A percentile compares a stretch with the other conserved stretches of the same genome.
Conservation (phyloP, 495 filamentous ascomycete genomes). For the Aspergillus olivimuriae region DNA sequence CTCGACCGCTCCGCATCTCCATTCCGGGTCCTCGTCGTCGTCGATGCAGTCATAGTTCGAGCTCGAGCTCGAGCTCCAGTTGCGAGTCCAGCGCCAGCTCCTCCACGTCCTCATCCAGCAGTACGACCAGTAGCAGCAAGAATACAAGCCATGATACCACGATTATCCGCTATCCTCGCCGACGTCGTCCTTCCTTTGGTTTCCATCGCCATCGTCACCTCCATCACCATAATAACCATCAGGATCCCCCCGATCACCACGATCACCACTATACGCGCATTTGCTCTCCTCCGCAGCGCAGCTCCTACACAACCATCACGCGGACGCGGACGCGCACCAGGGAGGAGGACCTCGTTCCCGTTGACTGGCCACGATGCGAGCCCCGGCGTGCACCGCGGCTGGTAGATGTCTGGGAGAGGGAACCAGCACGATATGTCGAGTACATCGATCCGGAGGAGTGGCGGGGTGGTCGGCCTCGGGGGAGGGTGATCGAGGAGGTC, state of each 20-base stretch:
- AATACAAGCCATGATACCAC: no score
- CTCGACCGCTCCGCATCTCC: slow-evolving; percentile 5
- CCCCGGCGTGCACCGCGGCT: no score
- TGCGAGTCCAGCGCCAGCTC: no score
- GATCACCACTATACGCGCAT: slow-evolving; percentile 1
- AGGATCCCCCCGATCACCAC: not conserved
- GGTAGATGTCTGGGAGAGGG: slow-evolving; percentile 3
- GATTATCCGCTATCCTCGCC: no score
- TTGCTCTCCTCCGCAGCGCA: slow-evolving; percentile 5
- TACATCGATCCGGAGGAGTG: slow-evolving; percentile 7
- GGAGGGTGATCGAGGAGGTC: slow-evolving; percentile 5
- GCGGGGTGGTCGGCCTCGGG: slow-evolving; percentile 1
- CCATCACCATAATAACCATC: not conserved
- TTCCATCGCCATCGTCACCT: slow-evolving; percentile 1
- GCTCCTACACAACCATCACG: slow-evolving; percentile 12
- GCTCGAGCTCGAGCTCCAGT: no score
- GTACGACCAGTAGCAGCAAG: not conserved
- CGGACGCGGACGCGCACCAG: slow-evolving; percentile 8
- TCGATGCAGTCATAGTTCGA: no score
- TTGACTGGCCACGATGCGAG: not conserved
- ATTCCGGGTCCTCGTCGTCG: slow-evolving; percentile 1
- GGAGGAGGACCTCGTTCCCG: slow-evolving; percentile 9
- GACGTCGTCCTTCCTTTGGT: slow-evolving; percentile 1
- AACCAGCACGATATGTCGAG: slow-evolving; percentile 6
- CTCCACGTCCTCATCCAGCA: not conserved